Conservation (phyloP, 2,329 filamentous ascomycete species). For the Exophiala sp. region DNA sequence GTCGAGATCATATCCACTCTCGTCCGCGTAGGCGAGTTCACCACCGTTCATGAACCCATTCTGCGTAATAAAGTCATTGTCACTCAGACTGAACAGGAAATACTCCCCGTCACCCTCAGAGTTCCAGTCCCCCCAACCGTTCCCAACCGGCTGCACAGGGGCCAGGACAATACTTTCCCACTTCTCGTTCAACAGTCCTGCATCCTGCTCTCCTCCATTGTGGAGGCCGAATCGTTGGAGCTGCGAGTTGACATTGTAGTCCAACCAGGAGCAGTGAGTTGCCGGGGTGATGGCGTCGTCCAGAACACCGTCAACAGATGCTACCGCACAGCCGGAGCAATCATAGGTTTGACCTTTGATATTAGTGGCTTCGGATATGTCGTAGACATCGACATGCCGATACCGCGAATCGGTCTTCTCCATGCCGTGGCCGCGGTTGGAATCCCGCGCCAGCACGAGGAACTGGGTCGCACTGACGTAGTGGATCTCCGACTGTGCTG, state of each 20-base stretch:
- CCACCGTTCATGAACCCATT: conserved; percentile 57
- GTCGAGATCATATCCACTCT: conserved; percentile 53
- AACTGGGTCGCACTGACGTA: conserved; percentile 59
- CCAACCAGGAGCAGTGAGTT: conserved; percentile 59
- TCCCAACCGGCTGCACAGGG: conserved; percentile 46
- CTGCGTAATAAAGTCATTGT: conserved; percentile 72
- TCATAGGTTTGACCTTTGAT: conserved; percentile 46
- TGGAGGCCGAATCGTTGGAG: conserved; percentile 61
- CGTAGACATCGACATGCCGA: conserved; percentile 64
- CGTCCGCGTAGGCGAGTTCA: conserved; percentile 51
- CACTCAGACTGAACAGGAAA: conserved; percentile 61
- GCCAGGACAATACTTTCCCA: conserved; percentile 65
- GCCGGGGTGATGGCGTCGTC: conserved; percentile 52
- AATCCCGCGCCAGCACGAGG: conserved; percentile 61
- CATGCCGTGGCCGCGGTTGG: conserved; percentile 53
- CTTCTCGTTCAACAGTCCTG: conserved; percentile 63
- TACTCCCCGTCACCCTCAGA: conserved; percentile 50
- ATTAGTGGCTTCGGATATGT: conserved; percentile 57
- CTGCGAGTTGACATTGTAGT: conserved; percentile 62
- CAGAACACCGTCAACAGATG: conserved; percentile 48
- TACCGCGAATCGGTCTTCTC: conserved; percentile 52
- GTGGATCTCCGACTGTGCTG: conserved; percentile 64
- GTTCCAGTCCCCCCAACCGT: conserved; percentile 11
- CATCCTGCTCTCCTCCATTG: conserved; percentile 59
- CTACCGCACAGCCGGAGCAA: conserved; percentile 40